These are phyloP conservation scores for Mycena leptocephala DNA, from an alignment of 768 basidiomycete species.

Conservation along the genomic window DNA sequence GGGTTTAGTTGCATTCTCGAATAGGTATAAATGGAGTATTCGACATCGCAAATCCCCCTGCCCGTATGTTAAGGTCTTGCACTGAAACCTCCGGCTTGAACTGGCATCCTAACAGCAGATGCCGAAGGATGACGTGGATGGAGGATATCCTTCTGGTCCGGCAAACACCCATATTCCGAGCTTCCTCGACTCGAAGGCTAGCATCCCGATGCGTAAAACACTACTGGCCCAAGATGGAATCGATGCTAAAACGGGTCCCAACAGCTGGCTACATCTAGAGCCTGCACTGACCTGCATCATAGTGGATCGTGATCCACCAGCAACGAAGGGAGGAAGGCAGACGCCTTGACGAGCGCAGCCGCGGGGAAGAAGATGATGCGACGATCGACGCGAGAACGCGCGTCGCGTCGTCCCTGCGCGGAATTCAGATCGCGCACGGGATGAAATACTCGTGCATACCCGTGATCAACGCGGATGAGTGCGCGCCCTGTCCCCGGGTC, in stretches of 20 bases:
- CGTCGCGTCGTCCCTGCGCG: constrained; percentile 45
- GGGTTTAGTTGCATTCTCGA: no score
- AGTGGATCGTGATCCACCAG: constrained; percentile 32
- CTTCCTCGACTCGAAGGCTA: no score
- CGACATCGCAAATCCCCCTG: not conserved
- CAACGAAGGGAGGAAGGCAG: constrained; percentile 60
- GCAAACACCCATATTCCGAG: no score
- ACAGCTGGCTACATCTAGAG: no score
- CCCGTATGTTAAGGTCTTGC: not conserved
- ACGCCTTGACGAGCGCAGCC: constrained; percentile 55
- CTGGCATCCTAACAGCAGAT: no score
- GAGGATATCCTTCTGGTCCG: no score
- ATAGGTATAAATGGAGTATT: no score
- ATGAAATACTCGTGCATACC: constrained; percentile 46
- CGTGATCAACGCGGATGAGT: constrained; percentile 59
- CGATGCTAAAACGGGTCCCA: not conserved
- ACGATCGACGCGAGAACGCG: constrained; percentile 53
- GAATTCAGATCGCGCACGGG: not conserved
- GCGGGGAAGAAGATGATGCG: constrained; percentile 48
- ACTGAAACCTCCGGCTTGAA: not conserved
- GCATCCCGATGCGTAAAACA: no score
- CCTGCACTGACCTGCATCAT: not conserved
- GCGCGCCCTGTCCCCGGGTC: constrained; percentile 15
- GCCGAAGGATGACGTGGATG: no score
- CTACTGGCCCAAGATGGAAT: not conserved